A percentile compares a stretch with the other conserved stretches of the same genome.
Evolutionary conservation across 352 stramenopile species (phyloP).

Genomic region (Thraustochytrium sp.): DNA sequence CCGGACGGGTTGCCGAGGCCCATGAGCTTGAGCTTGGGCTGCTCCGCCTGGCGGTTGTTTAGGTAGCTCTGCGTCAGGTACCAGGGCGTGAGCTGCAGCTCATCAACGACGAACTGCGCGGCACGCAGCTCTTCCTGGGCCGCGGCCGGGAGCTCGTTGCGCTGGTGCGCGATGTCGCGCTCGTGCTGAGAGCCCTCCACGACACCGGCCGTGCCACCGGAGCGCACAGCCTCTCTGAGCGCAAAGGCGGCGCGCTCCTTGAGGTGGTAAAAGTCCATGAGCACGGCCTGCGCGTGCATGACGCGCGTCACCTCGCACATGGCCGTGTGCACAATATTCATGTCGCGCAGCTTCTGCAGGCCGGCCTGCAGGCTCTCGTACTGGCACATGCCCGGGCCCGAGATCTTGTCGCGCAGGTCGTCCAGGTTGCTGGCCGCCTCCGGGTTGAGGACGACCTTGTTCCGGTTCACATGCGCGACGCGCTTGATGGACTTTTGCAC

Average conservation of each 20-base stretch:
- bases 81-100: conserved; percentile 51
- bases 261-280: conserved; percentile 38
- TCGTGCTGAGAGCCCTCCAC: background rate
- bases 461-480: background rate
- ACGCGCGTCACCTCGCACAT: conserved; percentile 31
- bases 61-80: conserved; percentile 46
- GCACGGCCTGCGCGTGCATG: conserved; percentile 18
- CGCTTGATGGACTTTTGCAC: background rate
- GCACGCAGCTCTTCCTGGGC: conserved; percentile 48
- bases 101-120: conserved; percentile 51
- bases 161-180: background rate
- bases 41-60: conserved; percentile 17
- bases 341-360: background rate
- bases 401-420: background rate
- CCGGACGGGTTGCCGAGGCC: conserved; percentile 51
- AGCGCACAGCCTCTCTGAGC: background rate
- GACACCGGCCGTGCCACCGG: background rate
- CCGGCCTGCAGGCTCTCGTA: conserved; percentile 37
- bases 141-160: conserved; percentile 22
- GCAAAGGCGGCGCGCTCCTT: conserved; percentile 7
- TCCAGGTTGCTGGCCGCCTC: background rate
- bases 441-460: background rate
- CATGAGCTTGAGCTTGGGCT: conserved; percentile 48
- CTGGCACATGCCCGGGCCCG: conserved; percentile 7
- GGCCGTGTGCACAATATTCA: background rate